Evolutionary conservation across 805 yeast species (phyloP).

Genomic region (Saccharomycopsis lassenensis): DNA sequence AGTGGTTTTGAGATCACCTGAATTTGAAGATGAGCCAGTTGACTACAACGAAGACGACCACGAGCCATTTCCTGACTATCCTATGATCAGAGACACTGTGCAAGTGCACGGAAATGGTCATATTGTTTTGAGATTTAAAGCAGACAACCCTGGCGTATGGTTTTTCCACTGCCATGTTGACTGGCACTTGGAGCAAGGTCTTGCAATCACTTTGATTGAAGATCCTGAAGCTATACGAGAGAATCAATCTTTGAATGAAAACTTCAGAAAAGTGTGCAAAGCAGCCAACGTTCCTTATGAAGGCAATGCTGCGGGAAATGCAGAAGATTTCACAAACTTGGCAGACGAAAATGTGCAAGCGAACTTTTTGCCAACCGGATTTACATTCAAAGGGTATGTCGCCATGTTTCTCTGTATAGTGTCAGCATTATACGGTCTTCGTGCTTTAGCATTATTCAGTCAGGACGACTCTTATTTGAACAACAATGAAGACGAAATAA

Average conservation of each 20-base stretch:
- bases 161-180: constrained; percentile 87
- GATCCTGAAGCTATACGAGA: constrained; percentile 48
- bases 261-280: constrained; percentile 41
- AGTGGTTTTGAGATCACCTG: constrained; percentile 41
- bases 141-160: constrained; percentile 92
- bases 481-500: constrained; percentile 33
- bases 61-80: constrained; percentile 42
- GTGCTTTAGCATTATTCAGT: constrained; percentile 51
- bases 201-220: constrained; percentile 61
- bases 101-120: constrained; percentile 58
- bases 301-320: constrained; percentile 72
- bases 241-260: constrained; percentile 30
- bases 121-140: constrained; percentile 58
- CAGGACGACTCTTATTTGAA: constrained; percentile 43
- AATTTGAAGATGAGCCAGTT: constrained; percentile 41
- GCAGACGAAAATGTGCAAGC: constrained; percentile 52
- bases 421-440: constrained; percentile 50
- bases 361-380: constrained; percentile 55
- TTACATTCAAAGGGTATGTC: constrained; percentile 58
- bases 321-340: constrained; percentile 43
- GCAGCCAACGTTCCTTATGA: constrained; percentile 32
- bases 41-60: constrained; percentile 42
- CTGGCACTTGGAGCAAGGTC: constrained; percentile 77
- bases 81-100: constrained; percentile 62
- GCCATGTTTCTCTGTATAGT: constrained; percentile 46